These are phyloP conservation scores for Cryptosporidium bovis DNA, from an alignment of 169 alveolate species.

Conservation along the genomic window DNA sequence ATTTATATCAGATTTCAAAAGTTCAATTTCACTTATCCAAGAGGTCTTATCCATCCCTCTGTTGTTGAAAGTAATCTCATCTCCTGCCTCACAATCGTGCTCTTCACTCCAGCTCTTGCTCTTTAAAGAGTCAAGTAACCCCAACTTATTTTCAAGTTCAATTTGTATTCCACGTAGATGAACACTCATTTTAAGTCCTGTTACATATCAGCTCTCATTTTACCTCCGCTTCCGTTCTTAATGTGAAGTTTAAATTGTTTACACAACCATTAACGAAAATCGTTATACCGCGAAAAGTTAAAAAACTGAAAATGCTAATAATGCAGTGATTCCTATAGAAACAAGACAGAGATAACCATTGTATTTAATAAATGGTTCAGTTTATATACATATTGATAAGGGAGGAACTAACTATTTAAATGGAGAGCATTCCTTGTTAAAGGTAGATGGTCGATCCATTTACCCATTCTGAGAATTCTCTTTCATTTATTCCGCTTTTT, in stretches of 20 bases:
- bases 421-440: not conserved
- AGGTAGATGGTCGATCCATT: slow-evolving; percentile 81
- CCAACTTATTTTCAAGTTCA: slow-evolving; percentile 39
- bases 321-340: not conserved
- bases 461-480: slow-evolving; percentile 91
- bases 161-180: slow-evolving; percentile 33
- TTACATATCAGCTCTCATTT: not conserved
- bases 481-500: slow-evolving; percentile 89
- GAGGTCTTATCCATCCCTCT: not conserved
- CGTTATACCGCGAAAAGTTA: not conserved
- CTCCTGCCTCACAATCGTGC: not conserved
- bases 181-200: slow-evolving; percentile 12
- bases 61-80: not conserved
- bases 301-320: not conserved
- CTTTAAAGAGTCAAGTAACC: slow-evolving; percentile 27
- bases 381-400: not conserved
- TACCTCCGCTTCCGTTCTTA: too few species aligned
- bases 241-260: slow-evolving; percentile 1
- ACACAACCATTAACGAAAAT: not conserved
- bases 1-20: slow-evolving; percentile 27
- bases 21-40: slow-evolving; percentile 20
- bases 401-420: not conserved
- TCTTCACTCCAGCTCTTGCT: slow-evolving; percentile 12
- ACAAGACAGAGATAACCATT: not conserved
- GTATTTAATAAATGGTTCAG: too few species aligned